These are phyloP conservation scores for Carex scoparia DNA, from an alignment of 176 grass and related monocot genomes.

Conservation along the genomic window DNA sequence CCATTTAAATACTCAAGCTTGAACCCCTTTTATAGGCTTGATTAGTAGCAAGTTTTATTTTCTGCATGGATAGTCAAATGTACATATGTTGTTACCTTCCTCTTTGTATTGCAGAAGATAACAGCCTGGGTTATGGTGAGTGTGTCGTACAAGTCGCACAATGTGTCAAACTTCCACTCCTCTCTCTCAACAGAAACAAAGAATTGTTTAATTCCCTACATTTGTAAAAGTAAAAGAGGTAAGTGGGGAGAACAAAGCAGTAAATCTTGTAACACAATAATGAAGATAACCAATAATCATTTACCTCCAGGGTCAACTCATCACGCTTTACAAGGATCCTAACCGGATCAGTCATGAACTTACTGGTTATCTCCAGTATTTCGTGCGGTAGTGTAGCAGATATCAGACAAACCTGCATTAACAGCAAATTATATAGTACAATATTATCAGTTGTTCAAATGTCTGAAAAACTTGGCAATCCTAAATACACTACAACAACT, in stretches of 20 bases:
- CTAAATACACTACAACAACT: neutral
- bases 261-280: neutral
- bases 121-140: constrained; percentile 95
- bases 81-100: constrained; percentile 46
- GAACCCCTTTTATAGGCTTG: neutral
- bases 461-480: neutral
- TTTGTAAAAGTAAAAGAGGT: neutral
- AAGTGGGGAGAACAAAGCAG: neutral
- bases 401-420: constrained; percentile 61
- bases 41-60: neutral
- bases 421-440: neutral
- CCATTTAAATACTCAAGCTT: neutral
- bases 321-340: constrained; percentile 97
- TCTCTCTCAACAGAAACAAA: constrained; percentile 97
- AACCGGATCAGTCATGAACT: constrained; percentile 90
- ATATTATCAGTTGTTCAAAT: neutral
- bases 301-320: constrained; percentile 95
- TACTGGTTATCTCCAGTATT: constrained; percentile 89
- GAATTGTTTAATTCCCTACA: constrained; percentile 93
- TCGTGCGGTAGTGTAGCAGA: constrained; percentile 88
- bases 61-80: neutral
- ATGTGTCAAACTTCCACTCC: constrained; percentile 97
- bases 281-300: constrained; percentile 15
- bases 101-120: constrained; percentile 97
- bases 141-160: constrained; percentile 97